These are phyloP conservation scores for Aquilaria agallochum DNA, from an alignment of 441 rosid species.

Conservation along the genomic window DNA sequence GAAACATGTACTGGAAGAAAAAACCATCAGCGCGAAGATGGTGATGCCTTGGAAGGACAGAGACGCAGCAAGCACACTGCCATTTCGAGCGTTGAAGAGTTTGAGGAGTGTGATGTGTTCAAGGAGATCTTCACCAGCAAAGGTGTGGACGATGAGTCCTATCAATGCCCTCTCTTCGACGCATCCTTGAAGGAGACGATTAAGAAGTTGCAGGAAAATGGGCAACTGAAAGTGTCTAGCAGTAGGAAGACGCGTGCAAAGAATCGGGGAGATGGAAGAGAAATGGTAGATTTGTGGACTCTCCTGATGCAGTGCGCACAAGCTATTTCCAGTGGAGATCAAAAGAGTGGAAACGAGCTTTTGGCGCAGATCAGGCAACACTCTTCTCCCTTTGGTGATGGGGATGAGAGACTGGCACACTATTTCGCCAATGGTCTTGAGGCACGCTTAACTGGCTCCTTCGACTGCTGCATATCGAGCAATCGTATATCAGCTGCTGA, in stretches of 20 bases:
- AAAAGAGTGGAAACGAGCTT: slow-evolving; percentile 46
- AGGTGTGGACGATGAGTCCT: slow-evolving; percentile 15
- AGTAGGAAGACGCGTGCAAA: slow-evolving; percentile 21
- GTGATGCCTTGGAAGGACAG: slow-evolving; percentile 29
- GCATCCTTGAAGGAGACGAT: slow-evolving; percentile 1
- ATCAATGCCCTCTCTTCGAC: slow-evolving; percentile 2
- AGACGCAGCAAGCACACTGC: slow-evolving; percentile 58
- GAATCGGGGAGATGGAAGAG: slow-evolving; percentile 30
- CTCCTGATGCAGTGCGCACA: slow-evolving; percentile 68
- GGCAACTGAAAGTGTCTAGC: slow-evolving; percentile 23
- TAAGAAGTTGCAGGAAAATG: background rate
- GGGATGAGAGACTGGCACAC: slow-evolving; percentile 57
- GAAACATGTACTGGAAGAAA: slow-evolving; percentile 24
- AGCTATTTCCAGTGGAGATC: slow-evolving; percentile 51
- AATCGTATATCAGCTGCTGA: slow-evolving; percentile 45
- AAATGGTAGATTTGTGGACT: slow-evolving; percentile 54
- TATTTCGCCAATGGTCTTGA: slow-evolving; percentile 69
- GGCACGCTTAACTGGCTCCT: slow-evolving; percentile 48
- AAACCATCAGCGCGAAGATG: slow-evolving; percentile 36
- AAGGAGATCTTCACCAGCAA: slow-evolving; percentile 55
- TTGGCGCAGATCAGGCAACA: slow-evolving; percentile 63
- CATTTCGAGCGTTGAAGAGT: slow-evolving; percentile 28
- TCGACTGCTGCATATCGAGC: slow-evolving; percentile 22
- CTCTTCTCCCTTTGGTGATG: slow-evolving; percentile 43
- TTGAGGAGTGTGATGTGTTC: slow-evolving; percentile 41